Percentiles rank a stretch among this genome's conserved stretches.
phyloP scores from a whole-genome alignment of 2,329 filamentous ascomycete genomes.

The Chalara sp. region DNA sequence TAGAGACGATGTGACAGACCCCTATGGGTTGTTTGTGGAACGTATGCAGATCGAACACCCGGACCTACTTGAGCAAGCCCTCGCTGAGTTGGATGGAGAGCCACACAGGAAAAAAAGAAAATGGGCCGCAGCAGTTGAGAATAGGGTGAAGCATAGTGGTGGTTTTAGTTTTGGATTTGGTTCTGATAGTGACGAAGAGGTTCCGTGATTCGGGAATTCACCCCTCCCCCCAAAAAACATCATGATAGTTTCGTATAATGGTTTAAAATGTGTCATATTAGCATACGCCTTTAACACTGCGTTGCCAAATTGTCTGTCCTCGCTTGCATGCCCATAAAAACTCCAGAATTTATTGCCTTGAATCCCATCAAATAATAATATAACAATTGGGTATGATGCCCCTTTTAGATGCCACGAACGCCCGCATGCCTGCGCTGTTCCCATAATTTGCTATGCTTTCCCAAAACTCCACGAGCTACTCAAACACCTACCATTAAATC shows the following conservation, averaged over 20 bases:
- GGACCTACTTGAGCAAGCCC: conserved; percentile 57
- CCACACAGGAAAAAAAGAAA: conserved; percentile 65
- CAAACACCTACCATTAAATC: too few relatives aligned
- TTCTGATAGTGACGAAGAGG: conserved; percentile 44
- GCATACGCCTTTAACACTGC: too few relatives aligned
- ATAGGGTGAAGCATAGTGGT: conserved; percentile 35
- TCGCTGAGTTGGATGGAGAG: conserved; percentile 58
- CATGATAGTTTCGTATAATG: too few relatives aligned
- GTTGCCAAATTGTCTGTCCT: too few relatives aligned
- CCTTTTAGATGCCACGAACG: too few relatives aligned
- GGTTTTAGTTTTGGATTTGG: conserved; percentile 61
- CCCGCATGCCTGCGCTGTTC: too few relatives aligned
- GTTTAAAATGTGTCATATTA: too few relatives aligned
- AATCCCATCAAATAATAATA: neutral
- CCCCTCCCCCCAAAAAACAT: too few relatives aligned
- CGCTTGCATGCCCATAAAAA: too few relatives aligned
- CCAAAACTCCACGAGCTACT: too few relatives aligned
- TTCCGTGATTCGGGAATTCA: conserved; percentile 17
- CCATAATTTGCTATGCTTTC: too few relatives aligned
- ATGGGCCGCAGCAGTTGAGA: conserved; percentile 74
- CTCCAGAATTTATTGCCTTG: neutral
- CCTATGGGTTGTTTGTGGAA: conserved; percentile 68
- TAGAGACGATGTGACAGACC: conserved; percentile 60
- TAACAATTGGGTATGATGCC: too few relatives aligned
- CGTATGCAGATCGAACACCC: conserved; percentile 59